Percentiles rank a stretch among this genome's conserved stretches.
Conservation (phyloP, 2,329 filamentous ascomycete genomes). For the Aspergillus pseudotamarii region DNA sequence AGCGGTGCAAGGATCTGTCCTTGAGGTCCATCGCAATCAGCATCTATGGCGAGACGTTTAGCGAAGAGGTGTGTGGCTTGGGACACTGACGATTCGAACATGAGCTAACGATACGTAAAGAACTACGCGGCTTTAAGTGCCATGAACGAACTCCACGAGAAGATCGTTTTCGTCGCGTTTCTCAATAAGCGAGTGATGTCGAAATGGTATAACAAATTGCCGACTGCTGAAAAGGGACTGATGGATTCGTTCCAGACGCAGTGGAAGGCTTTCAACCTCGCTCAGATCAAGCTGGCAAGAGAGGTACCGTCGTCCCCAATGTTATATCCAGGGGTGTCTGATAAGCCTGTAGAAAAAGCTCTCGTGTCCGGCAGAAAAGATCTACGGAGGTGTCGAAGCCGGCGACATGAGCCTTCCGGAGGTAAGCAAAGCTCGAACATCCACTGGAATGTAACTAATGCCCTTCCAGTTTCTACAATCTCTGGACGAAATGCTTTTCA, state of each 20-base stretch:
- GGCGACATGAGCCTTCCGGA: not conserved
- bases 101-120: not conserved
- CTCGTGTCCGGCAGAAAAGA: not conserved
- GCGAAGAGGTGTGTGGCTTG: not conserved
- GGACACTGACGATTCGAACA: not conserved
- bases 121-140: not conserved
- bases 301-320: not conserved
- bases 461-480: not conserved
- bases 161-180: not conserved
- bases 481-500: not conserved
- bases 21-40: not conserved
- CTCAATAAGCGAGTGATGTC: not conserved
- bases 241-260: not conserved
- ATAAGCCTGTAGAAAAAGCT: not conserved
- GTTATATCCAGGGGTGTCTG: not conserved
- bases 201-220: not conserved
- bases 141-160: not conserved
- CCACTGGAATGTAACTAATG: not conserved
- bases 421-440: not conserved
- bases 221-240: not conserved
- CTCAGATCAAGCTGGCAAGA: not conserved
- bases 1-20: not conserved
- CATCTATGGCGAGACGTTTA: not conserved
- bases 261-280: not conserved
- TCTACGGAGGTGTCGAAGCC: not conserved